These are phyloP conservation scores for Epichloe coenophiala DNA, from an alignment of 2,329 filamentous ascomycete genomes.

Conservation along the genomic window DNA sequence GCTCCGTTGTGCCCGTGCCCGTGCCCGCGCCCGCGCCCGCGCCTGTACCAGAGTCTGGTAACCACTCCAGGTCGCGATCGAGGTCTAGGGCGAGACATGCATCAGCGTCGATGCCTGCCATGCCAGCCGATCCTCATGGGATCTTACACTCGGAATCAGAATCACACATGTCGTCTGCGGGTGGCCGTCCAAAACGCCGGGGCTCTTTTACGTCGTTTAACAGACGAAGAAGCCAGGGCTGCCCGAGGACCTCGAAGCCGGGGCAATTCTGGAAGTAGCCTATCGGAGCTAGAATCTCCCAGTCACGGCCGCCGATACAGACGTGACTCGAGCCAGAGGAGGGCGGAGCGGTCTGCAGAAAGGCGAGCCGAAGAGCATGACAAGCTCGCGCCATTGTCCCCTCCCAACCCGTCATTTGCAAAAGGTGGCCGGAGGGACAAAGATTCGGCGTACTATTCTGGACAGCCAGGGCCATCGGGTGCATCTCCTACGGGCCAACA, in stretches of 20 bases:
- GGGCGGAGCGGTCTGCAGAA: constrained; percentile 34
- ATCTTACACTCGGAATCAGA: constrained; percentile 19
- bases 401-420: constrained; percentile 44
- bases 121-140: constrained; percentile 39
- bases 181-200: constrained; percentile 26
- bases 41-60: constrained; percentile 10
- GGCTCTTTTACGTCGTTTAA: constrained; percentile 42
- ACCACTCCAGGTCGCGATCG: constrained; percentile 21
- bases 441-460: constrained; percentile 50
- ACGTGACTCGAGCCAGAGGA: constrained; percentile 34
- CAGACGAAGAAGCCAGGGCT: constrained; percentile 43
- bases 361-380: constrained; percentile 25
- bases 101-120: constrained; percentile 36
- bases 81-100: constrained; percentile 25
- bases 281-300: constrained; percentile 42
- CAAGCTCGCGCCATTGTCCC: constrained; percentile 32
- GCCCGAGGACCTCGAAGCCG: constrained; percentile 27
- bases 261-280: constrained; percentile 39
- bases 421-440: constrained; percentile 35
- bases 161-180: constrained; percentile 16
- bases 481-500: constrained; percentile 23
- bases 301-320: constrained; percentile 35
- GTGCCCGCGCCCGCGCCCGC: too few relatives aligned
- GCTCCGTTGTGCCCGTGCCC: constrained; percentile 5
- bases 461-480: constrained; percentile 30